Conservation (phyloP, 495 filamentous ascomycete genomes). For the Pseudoneurospora amorphoporcata region DNA sequence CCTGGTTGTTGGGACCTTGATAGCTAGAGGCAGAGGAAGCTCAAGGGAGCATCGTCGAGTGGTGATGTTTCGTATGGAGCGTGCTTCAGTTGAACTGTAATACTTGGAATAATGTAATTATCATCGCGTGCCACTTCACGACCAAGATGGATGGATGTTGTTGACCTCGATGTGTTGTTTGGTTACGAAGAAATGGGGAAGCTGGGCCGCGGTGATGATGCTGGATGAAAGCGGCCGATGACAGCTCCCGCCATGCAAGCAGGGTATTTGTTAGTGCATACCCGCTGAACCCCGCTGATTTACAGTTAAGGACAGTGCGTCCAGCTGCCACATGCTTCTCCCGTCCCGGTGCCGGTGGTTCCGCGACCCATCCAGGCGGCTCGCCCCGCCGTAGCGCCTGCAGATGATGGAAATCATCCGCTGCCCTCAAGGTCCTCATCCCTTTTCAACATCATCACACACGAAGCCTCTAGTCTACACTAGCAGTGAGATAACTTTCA, state of each 20-base stretch:
- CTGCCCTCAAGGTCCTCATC: background rate
- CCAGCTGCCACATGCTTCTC: background rate
- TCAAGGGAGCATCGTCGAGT: background rate
- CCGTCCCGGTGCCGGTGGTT: background rate
- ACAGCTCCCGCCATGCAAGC: background rate
- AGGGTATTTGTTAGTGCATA: background rate
- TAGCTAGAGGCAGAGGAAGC: background rate
- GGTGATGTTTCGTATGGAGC: background rate
- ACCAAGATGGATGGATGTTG: background rate
- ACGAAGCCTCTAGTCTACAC: background rate
- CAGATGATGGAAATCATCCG: background rate
- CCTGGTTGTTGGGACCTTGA: background rate
- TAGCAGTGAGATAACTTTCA: background rate
- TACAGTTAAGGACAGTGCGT: background rate
- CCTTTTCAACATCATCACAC: background rate
- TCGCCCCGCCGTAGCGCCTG: background rate
- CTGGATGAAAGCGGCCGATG: background rate
- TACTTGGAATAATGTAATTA: background rate
- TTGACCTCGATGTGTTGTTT: background rate
- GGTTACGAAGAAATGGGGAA: background rate
- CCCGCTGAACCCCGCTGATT: background rate
- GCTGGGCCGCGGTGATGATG: background rate
- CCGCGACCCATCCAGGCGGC: background rate
- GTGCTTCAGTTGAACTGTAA: background rate
- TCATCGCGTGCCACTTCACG: background rate